Evolutionary conservation across 2,329 filamentous ascomycete species (phyloP).

Genomic region (Fusarium setosum): DNA sequence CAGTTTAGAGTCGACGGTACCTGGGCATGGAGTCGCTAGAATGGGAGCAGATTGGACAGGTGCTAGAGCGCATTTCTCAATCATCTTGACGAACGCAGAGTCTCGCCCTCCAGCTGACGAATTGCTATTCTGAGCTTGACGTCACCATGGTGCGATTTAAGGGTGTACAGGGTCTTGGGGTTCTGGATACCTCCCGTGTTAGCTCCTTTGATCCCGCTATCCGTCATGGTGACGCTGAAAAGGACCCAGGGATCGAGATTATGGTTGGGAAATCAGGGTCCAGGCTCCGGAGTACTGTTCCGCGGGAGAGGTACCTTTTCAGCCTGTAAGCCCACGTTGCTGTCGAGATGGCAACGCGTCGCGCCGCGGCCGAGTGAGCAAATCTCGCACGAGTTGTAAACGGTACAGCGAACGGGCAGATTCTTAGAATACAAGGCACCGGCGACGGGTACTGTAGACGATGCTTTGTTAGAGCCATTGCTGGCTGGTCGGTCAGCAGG

Average conservation of each 20-base stretch:
- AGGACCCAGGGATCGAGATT: conserved; percentile 45
- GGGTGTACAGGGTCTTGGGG: conserved; percentile 33
- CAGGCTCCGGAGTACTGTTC: conserved; percentile 36
- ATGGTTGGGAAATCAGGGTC: conserved; percentile 46
- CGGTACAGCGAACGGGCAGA: background rate
- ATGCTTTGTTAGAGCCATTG: background rate
- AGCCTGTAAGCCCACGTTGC: background rate
- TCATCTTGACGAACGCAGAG: conserved; percentile 7
- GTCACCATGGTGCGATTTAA: conserved; percentile 43
- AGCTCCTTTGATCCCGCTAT: conserved; percentile 26
- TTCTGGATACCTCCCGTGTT: conserved; percentile 19
- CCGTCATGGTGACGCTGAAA: conserved; percentile 42
- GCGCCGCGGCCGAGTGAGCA: conserved; percentile 11
- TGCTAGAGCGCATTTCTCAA: conserved; percentile 1
- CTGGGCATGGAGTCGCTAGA: conserved; percentile 8
- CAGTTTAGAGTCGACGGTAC: conserved; percentile 13
- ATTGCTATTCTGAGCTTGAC: conserved; percentile 34
- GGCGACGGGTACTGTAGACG: background rate
- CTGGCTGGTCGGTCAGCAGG: background rate
- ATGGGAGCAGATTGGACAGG: conserved; percentile 6
- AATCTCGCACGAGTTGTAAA: conserved; percentile 4
- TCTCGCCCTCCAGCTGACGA: conserved; percentile 24
- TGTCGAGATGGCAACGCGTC: conserved; percentile 1
- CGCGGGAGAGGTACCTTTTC: conserved; percentile 18
- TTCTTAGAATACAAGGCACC: background rate